These are phyloP conservation scores for Debaryomyces nepalensis DNA, from an alignment of 1,139 yeast species.

Conservation along the genomic window DNA sequence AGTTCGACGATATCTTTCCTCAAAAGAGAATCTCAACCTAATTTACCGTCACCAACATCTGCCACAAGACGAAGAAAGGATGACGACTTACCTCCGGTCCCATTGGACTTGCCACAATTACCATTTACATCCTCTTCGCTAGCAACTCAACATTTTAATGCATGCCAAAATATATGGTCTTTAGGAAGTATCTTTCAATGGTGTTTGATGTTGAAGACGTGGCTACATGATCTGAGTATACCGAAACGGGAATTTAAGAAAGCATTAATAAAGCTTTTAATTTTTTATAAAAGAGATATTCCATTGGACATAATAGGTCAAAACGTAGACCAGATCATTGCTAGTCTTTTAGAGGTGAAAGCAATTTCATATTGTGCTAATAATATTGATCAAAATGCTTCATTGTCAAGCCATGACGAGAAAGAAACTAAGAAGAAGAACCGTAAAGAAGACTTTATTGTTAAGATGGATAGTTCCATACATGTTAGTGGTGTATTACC, in stretches of 20 bases:
- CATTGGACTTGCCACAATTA: constrained; percentile 58
- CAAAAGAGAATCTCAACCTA: constrained; percentile 19
- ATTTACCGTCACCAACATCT: constrained; percentile 10
- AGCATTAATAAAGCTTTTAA: constrained; percentile 56
- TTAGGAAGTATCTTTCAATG: constrained; percentile 47
- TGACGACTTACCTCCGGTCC: constrained; percentile 52
- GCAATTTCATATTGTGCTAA: constrained; percentile 38
- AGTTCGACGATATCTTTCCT: constrained; percentile 27
- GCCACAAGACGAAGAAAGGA: constrained; percentile 22
- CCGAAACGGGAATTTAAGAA: constrained; percentile 54
- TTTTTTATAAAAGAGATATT: constrained; percentile 53
- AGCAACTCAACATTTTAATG: constrained; percentile 50
- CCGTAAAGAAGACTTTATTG: constrained; percentile 25
- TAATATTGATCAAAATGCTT: not conserved
- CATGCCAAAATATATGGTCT: constrained; percentile 46
- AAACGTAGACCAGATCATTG: constrained; percentile 56
- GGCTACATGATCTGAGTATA: constrained; percentile 56
- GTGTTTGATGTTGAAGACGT: constrained; percentile 55
- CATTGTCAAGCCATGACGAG: not conserved
- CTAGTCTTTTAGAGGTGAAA: constrained; percentile 47
- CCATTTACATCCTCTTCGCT: constrained; percentile 60
- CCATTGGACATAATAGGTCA: constrained; percentile 61
- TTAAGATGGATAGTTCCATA: constrained; percentile 27
- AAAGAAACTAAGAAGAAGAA: not conserved
- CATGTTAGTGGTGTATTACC: constrained; percentile 43